Evolutionary conservation across 1,139 yeast genomes (phyloP), one percentile per base, ranked within the genome.

Genomic region (Suhomyces atakaporum): DNA sequence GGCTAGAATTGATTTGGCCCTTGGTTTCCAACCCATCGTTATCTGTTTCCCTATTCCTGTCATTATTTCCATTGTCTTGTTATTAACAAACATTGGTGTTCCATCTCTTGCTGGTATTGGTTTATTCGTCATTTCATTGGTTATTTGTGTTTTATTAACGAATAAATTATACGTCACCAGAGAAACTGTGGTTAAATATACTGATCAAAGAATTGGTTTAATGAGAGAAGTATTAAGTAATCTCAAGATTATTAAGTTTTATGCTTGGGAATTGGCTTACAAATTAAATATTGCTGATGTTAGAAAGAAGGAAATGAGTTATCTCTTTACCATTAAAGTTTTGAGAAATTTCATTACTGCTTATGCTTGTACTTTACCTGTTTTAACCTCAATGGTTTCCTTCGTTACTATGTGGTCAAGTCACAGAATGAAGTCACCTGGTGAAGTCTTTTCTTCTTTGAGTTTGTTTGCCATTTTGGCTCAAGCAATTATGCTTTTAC

Each of bases 391-490:
- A 2, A 49, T 49, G 53, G 36, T 49, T 18, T 47, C 52, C 13
- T 71, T 69, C 42, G 65, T 69, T 12, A 66, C 73, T 9, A 56
- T 70, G 64, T 69, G 75, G 74, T 65, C 69, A 11, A 58, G 63
- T 27, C 49, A 54, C 36, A 43, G 49, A 14, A 60, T 62, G 61
- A 63, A 55, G 47, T 51, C 65, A 11, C 66, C 59, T 8, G 77
- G 76, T 26, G 62, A 62, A 32, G 69, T 74, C 10, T 75, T 77
- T 46, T 66, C 80, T 7, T 73, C 81, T 0, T 64, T 77, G 44
- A 65, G 79, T 1, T 63, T 77, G 42, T 77, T 73, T 48, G 63
- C 77, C 30, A 70, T 75, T 31, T 66, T 77, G 49, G 74, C 78
- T 3, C 70, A 66, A 43, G 75, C 77, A 22, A 68, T 77, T 39